Conservation (phyloP, 345 rosid species). For the Brassica incana region DNA sequence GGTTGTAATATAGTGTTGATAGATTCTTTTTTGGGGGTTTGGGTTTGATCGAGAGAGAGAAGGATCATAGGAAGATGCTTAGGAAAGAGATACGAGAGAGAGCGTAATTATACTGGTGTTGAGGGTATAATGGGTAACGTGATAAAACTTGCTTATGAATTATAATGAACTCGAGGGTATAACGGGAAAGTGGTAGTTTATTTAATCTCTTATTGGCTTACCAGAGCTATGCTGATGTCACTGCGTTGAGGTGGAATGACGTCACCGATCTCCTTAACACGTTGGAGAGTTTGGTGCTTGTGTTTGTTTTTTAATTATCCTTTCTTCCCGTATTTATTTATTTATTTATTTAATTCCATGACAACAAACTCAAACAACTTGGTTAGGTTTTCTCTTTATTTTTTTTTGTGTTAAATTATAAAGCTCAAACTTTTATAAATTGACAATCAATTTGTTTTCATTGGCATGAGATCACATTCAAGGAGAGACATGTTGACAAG, state of each 20-base stretch:
- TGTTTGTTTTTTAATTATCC: not conserved
- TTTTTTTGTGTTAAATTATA: not conserved
- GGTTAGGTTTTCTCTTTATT: conserved; percentile 15
- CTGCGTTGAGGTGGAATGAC: not conserved
- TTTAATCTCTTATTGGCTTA: conserved; percentile 19
- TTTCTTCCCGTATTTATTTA: conserved; percentile 14
- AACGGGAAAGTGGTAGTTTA: not conserved
- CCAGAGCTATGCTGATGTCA: conserved; percentile 29
- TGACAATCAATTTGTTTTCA: conserved; percentile 6
- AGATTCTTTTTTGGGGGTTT: not conserved
- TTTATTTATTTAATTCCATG: not conserved
- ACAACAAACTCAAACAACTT: conserved; percentile 20
- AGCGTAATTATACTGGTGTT: not conserved
- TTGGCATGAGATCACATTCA: not conserved
- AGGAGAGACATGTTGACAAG: conserved; percentile 1
- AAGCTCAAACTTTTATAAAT: not conserved
- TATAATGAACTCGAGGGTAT: not conserved
- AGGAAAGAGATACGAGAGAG: conserved; percentile 18
- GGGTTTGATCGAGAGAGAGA: conserved; percentile 8
- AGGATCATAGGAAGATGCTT: conserved; percentile 19
- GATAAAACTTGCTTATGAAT: not conserved
- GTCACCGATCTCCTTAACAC: conserved; percentile 19
- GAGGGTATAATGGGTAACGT: conserved; percentile 17
- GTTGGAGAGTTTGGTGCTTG: conserved; percentile 14
- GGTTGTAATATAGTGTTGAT: conserved; percentile 18